A percentile compares a stretch with the other conserved stretches of the same genome.
phyloP scores from a whole-genome alignment of 768 basidiomycete species.

The Pulveroboletus sp. region DNA sequence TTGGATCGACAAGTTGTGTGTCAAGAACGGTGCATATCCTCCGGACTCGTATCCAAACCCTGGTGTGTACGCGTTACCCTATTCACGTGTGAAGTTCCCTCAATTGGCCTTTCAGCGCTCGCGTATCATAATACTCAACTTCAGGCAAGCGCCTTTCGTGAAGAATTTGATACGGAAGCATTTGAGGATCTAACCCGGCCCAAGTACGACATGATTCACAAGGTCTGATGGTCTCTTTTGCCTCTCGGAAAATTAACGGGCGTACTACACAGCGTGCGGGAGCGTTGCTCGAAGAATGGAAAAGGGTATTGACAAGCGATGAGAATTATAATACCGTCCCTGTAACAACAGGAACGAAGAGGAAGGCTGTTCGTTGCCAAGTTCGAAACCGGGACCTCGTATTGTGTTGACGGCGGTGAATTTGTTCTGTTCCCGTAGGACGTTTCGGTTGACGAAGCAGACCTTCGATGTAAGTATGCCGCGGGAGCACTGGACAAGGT shows the following conservation, averaged over 20 bases:
- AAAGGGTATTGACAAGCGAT: constrained; percentile 54
- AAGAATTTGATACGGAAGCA: constrained; percentile 72
- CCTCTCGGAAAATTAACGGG: not conserved
- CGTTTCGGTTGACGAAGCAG: constrained; percentile 60
- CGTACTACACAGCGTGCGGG: constrained; percentile 54
- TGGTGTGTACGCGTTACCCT: constrained; percentile 42
- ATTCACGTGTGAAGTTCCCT: not conserved
- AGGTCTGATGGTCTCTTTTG: constrained; percentile 40
- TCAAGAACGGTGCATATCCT: constrained; percentile 78
- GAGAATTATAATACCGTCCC: constrained; percentile 54
- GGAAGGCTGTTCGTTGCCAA: constrained; percentile 56
- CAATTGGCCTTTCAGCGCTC: constrained; percentile 37
- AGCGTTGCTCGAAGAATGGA: constrained; percentile 66
- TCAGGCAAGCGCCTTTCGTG: constrained; percentile 88
- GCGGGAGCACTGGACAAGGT: constrained; percentile 64
- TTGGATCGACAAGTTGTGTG: constrained; percentile 74
- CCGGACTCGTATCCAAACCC: constrained; percentile 91
- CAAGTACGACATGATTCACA: constrained; percentile 71
- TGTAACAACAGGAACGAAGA: constrained; percentile 52
- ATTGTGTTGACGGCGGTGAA: not conserved
- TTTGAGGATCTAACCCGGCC: constrained; percentile 84
- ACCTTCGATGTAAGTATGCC: constrained; percentile 64
- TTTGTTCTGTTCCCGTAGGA: constrained; percentile 39
- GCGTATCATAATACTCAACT: constrained; percentile 87
- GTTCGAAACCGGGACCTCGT: not conserved